Evolutionary conservation across 2,329 filamentous ascomycete species (phyloP), one percentile per base, ranked within the genome.

Genomic region (Ascochyta clinopodiicola): DNA sequence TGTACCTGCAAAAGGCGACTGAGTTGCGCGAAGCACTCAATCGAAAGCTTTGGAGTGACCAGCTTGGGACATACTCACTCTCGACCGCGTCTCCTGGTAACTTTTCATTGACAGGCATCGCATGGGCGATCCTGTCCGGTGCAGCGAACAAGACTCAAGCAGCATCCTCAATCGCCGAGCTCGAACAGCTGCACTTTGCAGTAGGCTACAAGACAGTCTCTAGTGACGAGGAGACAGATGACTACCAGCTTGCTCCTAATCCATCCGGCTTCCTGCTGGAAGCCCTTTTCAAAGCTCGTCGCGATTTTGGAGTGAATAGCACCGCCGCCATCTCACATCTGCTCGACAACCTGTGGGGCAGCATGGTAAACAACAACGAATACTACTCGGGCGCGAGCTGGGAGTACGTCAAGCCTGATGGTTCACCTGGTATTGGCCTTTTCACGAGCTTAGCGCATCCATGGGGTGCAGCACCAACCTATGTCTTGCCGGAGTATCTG

Each of bases 381-480:
- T 75, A 74, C 52, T 67, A 67, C 22, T 76, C 73, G 2, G 79
- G 78, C 6, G 70, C 78, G 6, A 74, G 71, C 17, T 82, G 80
- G 79, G 79, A 82, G 56, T 81, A 81, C 39, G 66, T 80, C 1
- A 69, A 73, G 35, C 69, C 73, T 0, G 67, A 76, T 24, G 73
- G 74, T 1, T 64, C 66, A 0, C 79, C 80, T 0, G 79, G 78
- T 0, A 66, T 81, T 1, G 71, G 71, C 10, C 56, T 77, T 0
- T 81, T 74, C 60, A 82, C 80, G 1, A 78, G 74, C 37, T 62
- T 79, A 1, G 66, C 70, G 1, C 79, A 81, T 55, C 78, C 78
- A 0, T 81, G 79, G 79, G 75, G 78, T 29, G 77, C 73, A 0
- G 79, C 78, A 6, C 75, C 79, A 2, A 80, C 79, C 7, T 81